Evolutionary conservation across 2,329 filamentous ascomycete species (phyloP).

Genomic region (Leptographium radiaticola): DNA sequence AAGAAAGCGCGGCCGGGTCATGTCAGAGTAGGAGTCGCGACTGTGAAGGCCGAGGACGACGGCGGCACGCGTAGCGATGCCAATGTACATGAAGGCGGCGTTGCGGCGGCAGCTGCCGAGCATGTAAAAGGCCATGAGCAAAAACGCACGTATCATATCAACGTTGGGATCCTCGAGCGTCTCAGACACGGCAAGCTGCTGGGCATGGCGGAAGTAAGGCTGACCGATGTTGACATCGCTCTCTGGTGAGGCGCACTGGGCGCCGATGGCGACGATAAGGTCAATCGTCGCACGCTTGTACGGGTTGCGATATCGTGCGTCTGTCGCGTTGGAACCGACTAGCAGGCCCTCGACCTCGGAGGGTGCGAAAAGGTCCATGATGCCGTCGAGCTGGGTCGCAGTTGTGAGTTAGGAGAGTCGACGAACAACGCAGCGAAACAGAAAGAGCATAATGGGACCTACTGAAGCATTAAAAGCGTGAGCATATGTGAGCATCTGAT

Average conservation of each 20-base stretch:
- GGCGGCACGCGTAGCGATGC: constrained; percentile 42
- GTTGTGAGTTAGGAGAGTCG: background rate
- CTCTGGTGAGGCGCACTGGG: constrained; percentile 7
- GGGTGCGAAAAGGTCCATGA: constrained; percentile 4
- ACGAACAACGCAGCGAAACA: too few relatives aligned
- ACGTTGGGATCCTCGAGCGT: constrained; percentile 41
- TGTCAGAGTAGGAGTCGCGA: constrained; percentile 6
- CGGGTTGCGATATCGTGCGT: constrained; percentile 3
- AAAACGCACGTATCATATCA: constrained; percentile 36
- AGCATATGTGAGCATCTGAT: constrained; percentile 3
- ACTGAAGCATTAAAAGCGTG: background rate
- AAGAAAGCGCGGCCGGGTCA: constrained; percentile 2
- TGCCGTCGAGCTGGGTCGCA: background rate
- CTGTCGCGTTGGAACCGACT: background rate
- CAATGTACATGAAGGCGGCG: constrained; percentile 49
- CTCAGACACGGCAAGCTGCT: constrained; percentile 14
- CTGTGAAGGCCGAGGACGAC: constrained; percentile 42
- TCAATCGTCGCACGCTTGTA: constrained; percentile 5
- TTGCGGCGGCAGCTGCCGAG: constrained; percentile 44
- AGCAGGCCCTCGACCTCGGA: constrained; percentile 5
- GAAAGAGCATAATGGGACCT: background rate
- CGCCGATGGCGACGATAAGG: constrained; percentile 12
- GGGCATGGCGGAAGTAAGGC: constrained; percentile 1
- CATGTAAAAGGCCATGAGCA: constrained; percentile 48
- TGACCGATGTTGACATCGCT: background rate